Conservation (phyloP, 2,329 filamentous ascomycete genomes). For the Aureobasidium vineae region DNA sequence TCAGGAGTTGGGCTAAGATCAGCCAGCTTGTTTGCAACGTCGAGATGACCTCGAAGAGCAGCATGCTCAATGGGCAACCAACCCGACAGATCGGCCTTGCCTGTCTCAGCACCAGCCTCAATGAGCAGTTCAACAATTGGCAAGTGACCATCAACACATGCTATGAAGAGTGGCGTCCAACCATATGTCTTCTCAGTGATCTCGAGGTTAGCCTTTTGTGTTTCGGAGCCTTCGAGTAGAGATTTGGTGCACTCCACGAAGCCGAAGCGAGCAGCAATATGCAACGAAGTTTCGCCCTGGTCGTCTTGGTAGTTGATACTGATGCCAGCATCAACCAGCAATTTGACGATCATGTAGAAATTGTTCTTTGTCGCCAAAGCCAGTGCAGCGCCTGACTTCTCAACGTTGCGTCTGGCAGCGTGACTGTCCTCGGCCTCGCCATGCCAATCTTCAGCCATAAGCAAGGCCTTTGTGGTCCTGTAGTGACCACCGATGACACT, state of each 20-base stretch:
- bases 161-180: conserved; percentile 95
- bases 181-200: conserved; percentile 78
- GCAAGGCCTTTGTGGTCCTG: conserved; percentile 74
- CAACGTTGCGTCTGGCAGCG: conserved; percentile 65
- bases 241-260: conserved; percentile 76
- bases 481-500: conserved; percentile 90
- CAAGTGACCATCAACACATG: conserved; percentile 82
- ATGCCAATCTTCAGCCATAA: conserved; percentile 77
- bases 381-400: conserved; percentile 83
- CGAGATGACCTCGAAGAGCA: conserved; percentile 80
- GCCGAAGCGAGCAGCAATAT: conserved; percentile 86
- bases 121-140: conserved; percentile 73
- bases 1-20: conserved; percentile 50
- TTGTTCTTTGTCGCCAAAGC: conserved; percentile 86
- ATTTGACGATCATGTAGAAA: conserved; percentile 76
- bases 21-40: conserved; percentile 69
- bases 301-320: conserved; percentile 93
- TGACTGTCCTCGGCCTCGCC: conserved; percentile 58
- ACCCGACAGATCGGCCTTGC: conserved; percentile 76
- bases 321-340: conserved; percentile 85
- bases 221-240: conserved; percentile 66
- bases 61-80: conserved; percentile 96
- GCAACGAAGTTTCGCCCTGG: conserved; percentile 85
- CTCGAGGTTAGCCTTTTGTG: conserved; percentile 73
- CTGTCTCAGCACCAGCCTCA: conserved; percentile 71